phyloP scores from a whole-genome alignment of 805 yeast species.

The Kodamaea lidongshanica region DNA sequence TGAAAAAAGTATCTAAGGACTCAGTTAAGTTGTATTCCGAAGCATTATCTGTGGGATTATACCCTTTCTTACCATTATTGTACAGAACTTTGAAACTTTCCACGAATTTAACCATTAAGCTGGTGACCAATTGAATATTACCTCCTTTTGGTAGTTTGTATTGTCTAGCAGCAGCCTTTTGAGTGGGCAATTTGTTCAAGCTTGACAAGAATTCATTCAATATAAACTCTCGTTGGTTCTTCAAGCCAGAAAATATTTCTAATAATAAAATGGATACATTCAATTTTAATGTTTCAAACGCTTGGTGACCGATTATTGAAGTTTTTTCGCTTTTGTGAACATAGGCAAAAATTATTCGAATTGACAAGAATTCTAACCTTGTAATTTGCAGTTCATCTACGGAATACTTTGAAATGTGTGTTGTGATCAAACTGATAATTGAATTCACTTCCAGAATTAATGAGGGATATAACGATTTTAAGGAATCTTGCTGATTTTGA shows the following conservation, averaged over 20 bases:
- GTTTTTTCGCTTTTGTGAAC: conserved; percentile 16
- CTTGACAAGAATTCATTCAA: conserved; percentile 53
- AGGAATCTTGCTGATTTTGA: too few species aligned
- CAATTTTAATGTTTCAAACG: conserved; percentile 22
- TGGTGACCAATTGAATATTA: conserved; percentile 44
- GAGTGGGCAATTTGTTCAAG: conserved; percentile 43
- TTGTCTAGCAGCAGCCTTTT: conserved; percentile 40
- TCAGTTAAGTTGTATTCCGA: background rate
- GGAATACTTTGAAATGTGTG: conserved; percentile 8
- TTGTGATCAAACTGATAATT: conserved; percentile 9
- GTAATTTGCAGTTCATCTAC: conserved; percentile 49
- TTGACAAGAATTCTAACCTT: conserved; percentile 49
- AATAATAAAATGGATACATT: conserved; percentile 24
- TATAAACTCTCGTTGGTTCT: conserved; percentile 53
- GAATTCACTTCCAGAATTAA: conserved; percentile 13
- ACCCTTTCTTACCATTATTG: background rate
- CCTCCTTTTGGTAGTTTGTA: conserved; percentile 39
- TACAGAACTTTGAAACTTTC: conserved; percentile 27
- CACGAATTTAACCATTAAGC: conserved; percentile 37
- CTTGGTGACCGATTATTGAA: conserved; percentile 14
- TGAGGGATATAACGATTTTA: too few species aligned
- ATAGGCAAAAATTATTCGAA: conserved; percentile 38
- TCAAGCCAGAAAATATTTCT: conserved; percentile 33
- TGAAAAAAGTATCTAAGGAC: background rate
- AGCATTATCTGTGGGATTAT: background rate